These are phyloP conservation scores for Brettanomyces sp. DNA, from an alignment of 805 yeast species.

Conservation along the genomic window DNA sequence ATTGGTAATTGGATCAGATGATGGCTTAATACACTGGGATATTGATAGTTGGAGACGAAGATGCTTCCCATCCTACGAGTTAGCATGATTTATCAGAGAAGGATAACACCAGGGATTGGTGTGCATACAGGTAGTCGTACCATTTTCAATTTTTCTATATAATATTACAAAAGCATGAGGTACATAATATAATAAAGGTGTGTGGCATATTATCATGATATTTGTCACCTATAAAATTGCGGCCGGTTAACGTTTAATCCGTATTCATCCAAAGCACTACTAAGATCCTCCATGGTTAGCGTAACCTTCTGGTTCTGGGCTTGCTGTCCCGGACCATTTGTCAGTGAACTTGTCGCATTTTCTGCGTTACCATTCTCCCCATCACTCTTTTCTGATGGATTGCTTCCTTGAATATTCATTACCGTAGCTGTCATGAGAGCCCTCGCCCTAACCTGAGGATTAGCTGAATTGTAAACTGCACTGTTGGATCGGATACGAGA, in stretches of 20 bases:
- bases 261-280: constrained; percentile 88
- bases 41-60: constrained; percentile 57
- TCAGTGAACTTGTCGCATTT: constrained; percentile 2
- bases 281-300: constrained; percentile 84
- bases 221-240: constrained; percentile 71
- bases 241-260: constrained; percentile 77
- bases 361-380: constrained; percentile 13
- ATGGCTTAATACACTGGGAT: constrained; percentile 63
- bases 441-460: constrained; percentile 79
- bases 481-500: constrained; percentile 85
- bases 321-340: constrained; percentile 18
- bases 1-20: constrained; percentile 53
- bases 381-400: constrained; percentile 19
- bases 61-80: constrained; percentile 47
- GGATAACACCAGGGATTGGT: no score
- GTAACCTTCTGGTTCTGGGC: constrained; percentile 50
- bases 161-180: constrained; percentile 5
- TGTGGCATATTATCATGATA: not conserved
- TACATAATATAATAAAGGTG: not conserved
- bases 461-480: constrained; percentile 75
- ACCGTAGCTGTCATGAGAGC: constrained; percentile 56
- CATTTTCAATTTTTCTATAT: constrained; percentile 7
- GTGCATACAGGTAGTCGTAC: not conserved
- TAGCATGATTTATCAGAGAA: constrained; percentile 20
- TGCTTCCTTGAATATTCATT: constrained; percentile 22